A percentile compares a stretch with the other conserved stretches of the same genome.
Evolutionary conservation across 2,329 filamentous ascomycete genomes (phyloP).

Genomic region (Hysterium pulicare): DNA sequence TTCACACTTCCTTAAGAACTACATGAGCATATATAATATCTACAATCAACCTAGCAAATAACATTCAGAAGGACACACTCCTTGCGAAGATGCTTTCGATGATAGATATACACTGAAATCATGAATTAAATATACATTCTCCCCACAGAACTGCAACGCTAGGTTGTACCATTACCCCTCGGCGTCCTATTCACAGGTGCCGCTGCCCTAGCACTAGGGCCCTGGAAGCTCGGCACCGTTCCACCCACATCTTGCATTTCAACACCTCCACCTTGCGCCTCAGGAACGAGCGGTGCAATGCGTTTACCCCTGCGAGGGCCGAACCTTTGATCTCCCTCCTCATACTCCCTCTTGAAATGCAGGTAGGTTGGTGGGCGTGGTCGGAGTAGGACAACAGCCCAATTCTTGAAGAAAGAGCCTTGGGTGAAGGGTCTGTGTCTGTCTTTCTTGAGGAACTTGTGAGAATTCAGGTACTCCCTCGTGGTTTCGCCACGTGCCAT

Average conservation of each 20-base stretch:
- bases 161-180: constrained; percentile 6
- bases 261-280: constrained; percentile 55
- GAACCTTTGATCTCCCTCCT: constrained; percentile 81
- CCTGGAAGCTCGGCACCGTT: constrained; percentile 7
- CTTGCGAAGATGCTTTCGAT: constrained; percentile 3
- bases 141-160: constrained; percentile 1
- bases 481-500: constrained; percentile 92
- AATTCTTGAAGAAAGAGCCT: constrained; percentile 71
- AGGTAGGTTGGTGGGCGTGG: constrained; percentile 87
- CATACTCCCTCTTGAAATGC: constrained; percentile 74
- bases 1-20: no score
- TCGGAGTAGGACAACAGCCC: constrained; percentile 74
- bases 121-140: constrained; percentile 4
- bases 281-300: constrained; percentile 46
- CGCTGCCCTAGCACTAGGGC: constrained; percentile 1
- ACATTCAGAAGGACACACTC: no score
- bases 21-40: constrained; percentile 1
- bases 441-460: constrained; percentile 91
- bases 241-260: constrained; percentile 63
- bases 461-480: constrained; percentile 89
- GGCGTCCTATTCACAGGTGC: constrained; percentile 16
- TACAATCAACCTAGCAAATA: background rate
- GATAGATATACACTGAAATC: constrained; percentile 8
- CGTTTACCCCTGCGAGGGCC: constrained; percentile 57
- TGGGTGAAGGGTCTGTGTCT: constrained; percentile 88